Conservation (phyloP, 2,329 filamentous ascomycete genomes). For the Neospermospora avenae region DNA sequence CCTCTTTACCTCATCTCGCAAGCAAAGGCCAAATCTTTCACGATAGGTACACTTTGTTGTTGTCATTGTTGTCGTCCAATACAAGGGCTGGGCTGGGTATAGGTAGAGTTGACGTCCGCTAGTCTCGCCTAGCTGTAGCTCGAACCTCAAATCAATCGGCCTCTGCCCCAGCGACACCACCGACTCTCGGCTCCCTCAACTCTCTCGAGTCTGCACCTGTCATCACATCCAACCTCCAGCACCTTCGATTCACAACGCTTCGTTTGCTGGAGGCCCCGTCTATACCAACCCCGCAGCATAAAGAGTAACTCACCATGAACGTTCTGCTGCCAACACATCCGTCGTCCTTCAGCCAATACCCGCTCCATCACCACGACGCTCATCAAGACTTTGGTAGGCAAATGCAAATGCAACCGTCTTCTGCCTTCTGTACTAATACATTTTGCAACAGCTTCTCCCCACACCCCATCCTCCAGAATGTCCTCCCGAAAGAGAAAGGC, state of each 20-base stretch:
- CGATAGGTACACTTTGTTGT: slow-evolving; percentile 3
- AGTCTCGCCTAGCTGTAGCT: slow-evolving; percentile 7
- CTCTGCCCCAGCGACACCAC: background rate
- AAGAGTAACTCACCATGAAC: slow-evolving; percentile 45
- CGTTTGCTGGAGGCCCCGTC: slow-evolving; percentile 2
- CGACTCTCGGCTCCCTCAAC: background rate
- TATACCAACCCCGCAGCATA: slow-evolving; percentile 4
- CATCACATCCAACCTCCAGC: background rate
- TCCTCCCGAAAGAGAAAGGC: slow-evolving; percentile 78
- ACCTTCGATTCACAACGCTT: background rate
- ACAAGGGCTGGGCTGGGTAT: no score
- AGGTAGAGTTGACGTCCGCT: background rate
- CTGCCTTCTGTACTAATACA: slow-evolving; percentile 37
- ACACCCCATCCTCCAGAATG: slow-evolving; percentile 45
- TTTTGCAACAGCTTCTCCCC: slow-evolving; percentile 43
- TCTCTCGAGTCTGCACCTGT: background rate
- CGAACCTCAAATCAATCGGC: background rate
- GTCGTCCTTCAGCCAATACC: slow-evolving; percentile 55
- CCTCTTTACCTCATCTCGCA: background rate
- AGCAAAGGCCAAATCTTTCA: background rate
- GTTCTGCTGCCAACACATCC: slow-evolving; percentile 56
- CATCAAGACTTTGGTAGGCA: slow-evolving; percentile 51
- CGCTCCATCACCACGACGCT: slow-evolving; percentile 53
- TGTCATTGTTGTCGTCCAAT: slow-evolving; percentile 4
- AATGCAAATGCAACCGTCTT: slow-evolving; percentile 43